Base-by-base conservation (phyloP, 2,329 filamentous ascomycete species). In the Monosporascus sp. region DNA sequence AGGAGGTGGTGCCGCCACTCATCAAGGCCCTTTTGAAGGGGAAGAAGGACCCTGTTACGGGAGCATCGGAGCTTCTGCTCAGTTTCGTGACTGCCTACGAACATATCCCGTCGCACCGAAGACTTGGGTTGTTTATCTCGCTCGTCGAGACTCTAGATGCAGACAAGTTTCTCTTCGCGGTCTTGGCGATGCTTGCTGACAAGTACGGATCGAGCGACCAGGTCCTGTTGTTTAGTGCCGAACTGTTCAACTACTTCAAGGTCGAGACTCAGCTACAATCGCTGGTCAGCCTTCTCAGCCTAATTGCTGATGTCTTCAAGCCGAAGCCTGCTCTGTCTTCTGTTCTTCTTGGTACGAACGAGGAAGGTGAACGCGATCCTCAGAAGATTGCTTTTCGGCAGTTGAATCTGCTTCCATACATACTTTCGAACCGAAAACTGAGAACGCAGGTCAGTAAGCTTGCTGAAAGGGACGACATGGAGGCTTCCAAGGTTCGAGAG, bases 51-150 rank as follows among this genome's bases (percentile, higher is more conserved):
- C 79, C 90, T 37, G 82, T 96, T 22, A 86, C 86, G 37, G 91
- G 91, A 45, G 90, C 91, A 7, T 89, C 91, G 1, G 91, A 96
- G 63, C 82, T 99, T 48, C 79, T 99, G n/a, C 80, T 95, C 43
- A 97, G 92, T 74, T 99, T 99, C 68, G 93, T 91, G 18, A 91
- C 92, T 7, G 94, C 95, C 1, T 99, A 95, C 69, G 92, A 97
- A 68, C 94, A 99, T 67, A 92, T 99, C 58, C 94, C 94, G 5
- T 81, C 87, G 8, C 92, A 97, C 69, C 83, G 94, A 53, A 85
- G 91, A 59, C 82, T 89, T 31, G 85, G 86, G 41, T 76, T 99
- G 7, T 99, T 97, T 71, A 80, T 88, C 51, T 89, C 93, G 49
- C 77, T 99, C 18, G 85, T 94, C 22, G 84, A 90, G 63, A 95